Base-by-base conservation (phyloP, 345 rosid genomes). In the Populus alba region DNA sequence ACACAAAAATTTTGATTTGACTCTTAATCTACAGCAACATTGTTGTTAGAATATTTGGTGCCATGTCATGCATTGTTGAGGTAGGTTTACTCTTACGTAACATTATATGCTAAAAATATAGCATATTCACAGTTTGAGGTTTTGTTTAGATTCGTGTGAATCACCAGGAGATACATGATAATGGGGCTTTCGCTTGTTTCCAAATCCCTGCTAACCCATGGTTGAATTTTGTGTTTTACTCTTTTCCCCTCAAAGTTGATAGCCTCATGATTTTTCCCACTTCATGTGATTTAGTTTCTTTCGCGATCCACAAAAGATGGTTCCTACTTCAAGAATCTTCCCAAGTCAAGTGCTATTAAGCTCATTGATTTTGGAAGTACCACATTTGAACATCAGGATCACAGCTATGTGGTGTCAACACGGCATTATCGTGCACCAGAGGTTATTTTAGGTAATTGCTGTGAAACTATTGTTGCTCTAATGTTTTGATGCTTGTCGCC, bases 341-440 rank as follows among this genome's bases (percentile, higher is more conserved):
- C 97, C 35, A 92, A 90, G 80, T 93, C 98, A 39, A 92, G 94
- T 85, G 91, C 95, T 37, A 92, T 92, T 80, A 92, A 92, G 87
- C 89, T 92, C 76, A 92, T 92, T 86, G 93, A 92, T 88, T 92
- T 92, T 72, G 95, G 97, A 76, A 92, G 97, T 75, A 92, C 95
- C 75, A 88, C 93, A 47, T 87, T 85, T 87, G 94, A 92, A 80
- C 91, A 89, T 77, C 95, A 91, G 81, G 95, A 91, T 87, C 97
- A 92, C 83, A 88, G 82, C 78, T 90, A 90, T 80, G 89, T 92
- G 7, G 97, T 92, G 69, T 92, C 95, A 84, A 92, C 97, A 13
- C 83, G 93, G 53, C 97, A 92, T 86, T 92, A 92, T 78, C 92
- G 95, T 27, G 97, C 97, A 13, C 97, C 94, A 43, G 94, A 92